Evolutionary conservation across 1,284 basidiomycete species (phyloP).

Genomic region (Ustilago loliicola): DNA sequence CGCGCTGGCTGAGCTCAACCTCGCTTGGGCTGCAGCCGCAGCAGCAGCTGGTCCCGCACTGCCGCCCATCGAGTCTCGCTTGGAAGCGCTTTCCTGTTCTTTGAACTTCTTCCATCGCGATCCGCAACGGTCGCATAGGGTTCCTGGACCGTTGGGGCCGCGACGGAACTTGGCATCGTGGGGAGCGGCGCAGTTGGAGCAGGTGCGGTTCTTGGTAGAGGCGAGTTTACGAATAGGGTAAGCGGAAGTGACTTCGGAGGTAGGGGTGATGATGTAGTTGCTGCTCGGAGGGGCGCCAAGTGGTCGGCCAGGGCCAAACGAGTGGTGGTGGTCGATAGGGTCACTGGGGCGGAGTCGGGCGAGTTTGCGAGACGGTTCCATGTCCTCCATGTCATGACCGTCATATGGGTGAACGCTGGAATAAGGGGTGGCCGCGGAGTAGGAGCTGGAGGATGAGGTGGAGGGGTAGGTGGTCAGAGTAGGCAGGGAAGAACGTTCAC

Average conservation of each 20-base stretch:
- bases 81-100: slow-evolving; percentile 33
- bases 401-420: slow-evolving; percentile 28
- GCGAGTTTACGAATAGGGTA: slow-evolving; percentile 53
- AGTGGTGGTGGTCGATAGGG: slow-evolving; percentile 1
- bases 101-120: slow-evolving; percentile 54
- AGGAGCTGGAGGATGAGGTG: slow-evolving; percentile 27
- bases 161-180: slow-evolving; percentile 57
- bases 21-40: slow-evolving; percentile 24
- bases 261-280: slow-evolving; percentile 23
- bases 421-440: slow-evolving; percentile 14
- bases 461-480: slow-evolving; percentile 28
- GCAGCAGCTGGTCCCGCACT: slow-evolving; percentile 1
- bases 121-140: slow-evolving; percentile 57
- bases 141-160: slow-evolving; percentile 51
- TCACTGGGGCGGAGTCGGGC: slow-evolving; percentile 17
- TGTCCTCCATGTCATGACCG: slow-evolving; percentile 34
- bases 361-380: slow-evolving; percentile 36
- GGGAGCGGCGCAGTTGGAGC: slow-evolving; percentile 50
- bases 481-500: slow-evolving; percentile 41
- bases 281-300: background rate
- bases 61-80: slow-evolving; percentile 16
- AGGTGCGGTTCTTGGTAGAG: slow-evolving; percentile 56
- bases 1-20: slow-evolving; percentile 31
- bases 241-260: slow-evolving; percentile 9
- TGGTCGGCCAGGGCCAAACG: slow-evolving; percentile 7